Percentiles rank a stretch among this genome's conserved stretches.
phyloP scores from a whole-genome alignment of 169 alveolate genomes.

The Theileria equi region DNA sequence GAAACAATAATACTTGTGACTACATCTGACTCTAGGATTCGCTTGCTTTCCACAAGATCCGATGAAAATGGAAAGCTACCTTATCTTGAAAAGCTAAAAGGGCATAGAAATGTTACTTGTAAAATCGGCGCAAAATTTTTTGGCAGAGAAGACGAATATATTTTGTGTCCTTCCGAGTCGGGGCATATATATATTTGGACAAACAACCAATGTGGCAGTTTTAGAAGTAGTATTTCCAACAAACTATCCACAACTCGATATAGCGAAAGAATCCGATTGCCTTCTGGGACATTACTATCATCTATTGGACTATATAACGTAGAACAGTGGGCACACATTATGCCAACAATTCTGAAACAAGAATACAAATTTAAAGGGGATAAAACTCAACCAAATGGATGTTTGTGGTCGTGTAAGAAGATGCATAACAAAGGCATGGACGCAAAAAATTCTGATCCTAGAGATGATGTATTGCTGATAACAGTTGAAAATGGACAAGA shows the following conservation, averaged over 20 bases:
- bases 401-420: not conserved
- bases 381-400: not conserved
- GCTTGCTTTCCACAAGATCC: constrained; percentile 16
- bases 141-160: constrained; percentile 29
- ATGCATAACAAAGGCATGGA: not conserved
- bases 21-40: constrained; percentile 40
- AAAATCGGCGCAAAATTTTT: constrained; percentile 21
- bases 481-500: constrained; percentile 2
- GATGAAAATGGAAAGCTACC: constrained; percentile 5
- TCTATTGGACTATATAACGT: constrained; percentile 19
- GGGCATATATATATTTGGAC: constrained; percentile 37
- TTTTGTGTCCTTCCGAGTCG: constrained; percentile 33
- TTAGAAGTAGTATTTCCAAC: not conserved
- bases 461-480: not conserved
- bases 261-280: no score
- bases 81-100: constrained; percentile 42
- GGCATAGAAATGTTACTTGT: constrained; percentile 13
- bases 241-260: constrained; percentile 1
- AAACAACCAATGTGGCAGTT: not conserved
- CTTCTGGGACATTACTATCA: not conserved
- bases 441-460: not conserved
- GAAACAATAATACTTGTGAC: constrained; percentile 45
- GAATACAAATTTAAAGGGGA: not conserved
- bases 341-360: not conserved
- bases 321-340: constrained; percentile 40